A percentile compares a stretch with the other conserved stretches of the same genome.
These are phyloP conservation scores for Sugiyamaella novakii DNA, from an alignment of 1,139 yeast species.

Conservation along the genomic window DNA sequence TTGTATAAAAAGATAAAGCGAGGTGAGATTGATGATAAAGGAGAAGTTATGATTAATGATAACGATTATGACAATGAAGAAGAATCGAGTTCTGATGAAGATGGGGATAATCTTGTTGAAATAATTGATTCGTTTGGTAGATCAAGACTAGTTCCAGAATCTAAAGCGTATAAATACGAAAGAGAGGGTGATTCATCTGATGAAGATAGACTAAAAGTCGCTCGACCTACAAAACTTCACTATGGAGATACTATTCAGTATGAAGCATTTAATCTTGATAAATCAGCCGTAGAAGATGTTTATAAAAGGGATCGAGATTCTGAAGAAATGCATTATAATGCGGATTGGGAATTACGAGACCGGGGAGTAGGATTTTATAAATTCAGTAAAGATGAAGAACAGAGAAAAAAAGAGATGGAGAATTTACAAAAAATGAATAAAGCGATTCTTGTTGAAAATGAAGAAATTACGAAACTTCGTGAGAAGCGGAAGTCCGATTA, in stretches of 20 bases:
- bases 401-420: conserved; percentile 33
- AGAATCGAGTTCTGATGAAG: conserved; percentile 19
- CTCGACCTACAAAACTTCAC: conserved; percentile 28
- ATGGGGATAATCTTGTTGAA: conserved; percentile 33
- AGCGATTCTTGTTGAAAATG: not conserved
- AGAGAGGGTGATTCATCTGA: conserved; percentile 16
- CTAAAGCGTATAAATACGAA: conserved; percentile 24
- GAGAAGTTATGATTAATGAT: conserved; percentile 20
- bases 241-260: conserved; percentile 38
- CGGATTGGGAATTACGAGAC: conserved; percentile 37
- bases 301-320: conserved; percentile 23
- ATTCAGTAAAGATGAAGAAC: conserved; percentile 33
- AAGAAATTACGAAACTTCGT: not conserved
- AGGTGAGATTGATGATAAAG: conserved; percentile 24
- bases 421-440: conserved; percentile 4
- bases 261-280: conserved; percentile 35
- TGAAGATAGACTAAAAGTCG: conserved; percentile 16
- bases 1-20: conserved; percentile 30
- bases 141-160: conserved; percentile 33
- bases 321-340: conserved; percentile 36
- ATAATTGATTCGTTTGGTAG: conserved; percentile 42
- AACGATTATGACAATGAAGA: conserved; percentile 20
- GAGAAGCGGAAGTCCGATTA: not conserved
- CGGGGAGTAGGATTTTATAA: conserved; percentile 41
- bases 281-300: conserved; percentile 23